These are phyloP conservation scores for Candida oleophila DNA, from an alignment of 805 yeast species.

Conservation along the genomic window DNA sequence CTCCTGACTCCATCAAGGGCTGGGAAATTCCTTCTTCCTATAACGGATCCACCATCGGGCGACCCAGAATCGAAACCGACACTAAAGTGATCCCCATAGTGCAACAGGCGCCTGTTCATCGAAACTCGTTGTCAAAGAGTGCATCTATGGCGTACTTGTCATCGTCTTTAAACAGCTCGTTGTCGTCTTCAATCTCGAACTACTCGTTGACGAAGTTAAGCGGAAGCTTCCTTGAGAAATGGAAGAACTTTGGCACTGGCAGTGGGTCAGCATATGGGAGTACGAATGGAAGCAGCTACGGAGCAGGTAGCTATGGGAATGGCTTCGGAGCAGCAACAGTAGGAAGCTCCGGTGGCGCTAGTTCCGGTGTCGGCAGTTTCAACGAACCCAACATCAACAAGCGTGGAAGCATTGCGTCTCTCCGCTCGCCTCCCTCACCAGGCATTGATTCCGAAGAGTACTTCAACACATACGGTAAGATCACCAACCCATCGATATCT, in stretches of 20 bases:
- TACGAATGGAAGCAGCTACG: conserved; percentile 1
- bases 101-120: conserved; percentile 12
- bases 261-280: conserved; percentile 9
- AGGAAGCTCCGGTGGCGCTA: neutral
- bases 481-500: neutral
- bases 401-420: conserved; percentile 26
- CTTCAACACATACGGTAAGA: conserved; percentile 4
- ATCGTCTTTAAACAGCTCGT: conserved; percentile 39
- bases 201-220: conserved; percentile 42
- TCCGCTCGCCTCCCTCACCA: conserved; percentile 34
- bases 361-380: neutral
- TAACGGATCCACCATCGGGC: conserved; percentile 20
- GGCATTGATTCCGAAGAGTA: conserved; percentile 33
- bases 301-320: neutral
- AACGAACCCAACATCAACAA: conserved; percentile 8
- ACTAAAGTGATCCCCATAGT: conserved; percentile 21
- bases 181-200: conserved; percentile 35
- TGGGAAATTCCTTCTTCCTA: conserved; percentile 48
- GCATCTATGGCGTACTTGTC: conserved; percentile 41
- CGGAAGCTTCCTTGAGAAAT: conserved; percentile 44
- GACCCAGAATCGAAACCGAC: conserved; percentile 13
- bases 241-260: conserved; percentile 36
- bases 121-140: conserved; percentile 38
- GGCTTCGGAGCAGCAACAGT: neutral
- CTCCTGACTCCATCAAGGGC: conserved; percentile 31